Conservation (phyloP, 768 basidiomycete species). For the Daedaleopsis nitida region DNA sequence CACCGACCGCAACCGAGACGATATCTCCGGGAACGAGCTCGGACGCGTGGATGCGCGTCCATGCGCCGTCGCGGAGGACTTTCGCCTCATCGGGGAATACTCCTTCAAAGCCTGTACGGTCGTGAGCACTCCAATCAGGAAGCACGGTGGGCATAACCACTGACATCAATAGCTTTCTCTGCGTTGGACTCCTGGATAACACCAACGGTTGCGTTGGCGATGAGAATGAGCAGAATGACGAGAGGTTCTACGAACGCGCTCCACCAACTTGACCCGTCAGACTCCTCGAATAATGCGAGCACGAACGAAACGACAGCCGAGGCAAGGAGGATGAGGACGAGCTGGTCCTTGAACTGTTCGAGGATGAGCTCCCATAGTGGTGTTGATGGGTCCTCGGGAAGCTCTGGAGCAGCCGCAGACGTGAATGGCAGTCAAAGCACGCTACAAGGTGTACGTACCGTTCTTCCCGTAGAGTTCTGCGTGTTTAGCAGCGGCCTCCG, state of each 20-base stretch:
- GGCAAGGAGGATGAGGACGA: constrained; percentile 93
- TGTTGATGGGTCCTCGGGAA: constrained; percentile 91
- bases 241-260: constrained; percentile 94
- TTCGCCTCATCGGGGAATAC: constrained; percentile 98
- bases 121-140: not conserved
- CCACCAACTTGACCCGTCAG: constrained; percentile 61
- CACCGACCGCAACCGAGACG: constrained; percentile 86
- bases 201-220: constrained; percentile 97
- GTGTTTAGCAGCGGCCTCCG: constrained; percentile 70
- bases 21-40: constrained; percentile 96
- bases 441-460: constrained; percentile 44
- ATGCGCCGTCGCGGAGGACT: constrained; percentile 72
- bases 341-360: constrained; percentile 99
- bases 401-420: constrained; percentile 50
- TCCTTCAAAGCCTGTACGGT: constrained; percentile 82
- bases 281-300: constrained; percentile 84
- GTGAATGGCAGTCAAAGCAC: not conserved
- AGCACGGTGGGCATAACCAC: constrained; percentile 33
- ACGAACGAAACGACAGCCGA: constrained; percentile 94
- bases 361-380: constrained; percentile 93
- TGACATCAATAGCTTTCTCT: constrained; percentile 94
- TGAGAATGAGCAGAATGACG: constrained; percentile 93
- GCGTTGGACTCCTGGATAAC: constrained; percentile 97
- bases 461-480: constrained; percentile 85
- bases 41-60: constrained; percentile 77